A percentile compares a stretch with the other conserved stretches of the same genome.
Evolutionary conservation across 2,329 filamentous ascomycete species (phyloP).

Genomic region (Fonsecaea multimorphosa): DNA sequence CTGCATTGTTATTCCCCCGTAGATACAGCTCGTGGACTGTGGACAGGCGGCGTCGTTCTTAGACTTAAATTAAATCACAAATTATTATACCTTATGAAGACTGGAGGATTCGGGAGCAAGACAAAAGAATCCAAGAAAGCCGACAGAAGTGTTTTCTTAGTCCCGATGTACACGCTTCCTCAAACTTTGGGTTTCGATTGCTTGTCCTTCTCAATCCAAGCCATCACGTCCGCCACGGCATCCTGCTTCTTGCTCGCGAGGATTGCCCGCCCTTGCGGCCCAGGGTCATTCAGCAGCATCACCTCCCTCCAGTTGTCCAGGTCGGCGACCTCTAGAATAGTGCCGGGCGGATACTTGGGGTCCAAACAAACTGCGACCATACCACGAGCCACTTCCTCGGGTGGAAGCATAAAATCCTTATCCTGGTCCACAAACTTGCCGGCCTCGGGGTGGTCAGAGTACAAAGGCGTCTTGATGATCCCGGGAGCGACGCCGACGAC

Average conservation of each 20-base stretch:
- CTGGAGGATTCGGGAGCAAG: not conserved
- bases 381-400: slow-evolving; percentile 64
- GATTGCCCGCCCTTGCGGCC: slow-evolving; percentile 55
- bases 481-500: slow-evolving; percentile 51
- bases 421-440: slow-evolving; percentile 55
- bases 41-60: not conserved
- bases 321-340: slow-evolving; percentile 63
- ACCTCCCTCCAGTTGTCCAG: slow-evolving; percentile 56
- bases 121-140: no score
- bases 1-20: not conserved
- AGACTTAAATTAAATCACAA: not conserved
- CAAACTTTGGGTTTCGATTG: not conserved
- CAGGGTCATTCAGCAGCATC: slow-evolving; percentile 54
- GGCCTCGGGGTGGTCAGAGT: slow-evolving; percentile 67
- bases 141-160: no score
- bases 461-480: slow-evolving; percentile 65
- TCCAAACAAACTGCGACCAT: slow-evolving; percentile 63
- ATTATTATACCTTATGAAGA: not conserved
- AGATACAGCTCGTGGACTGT: not conserved
- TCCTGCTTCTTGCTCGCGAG: slow-evolving; percentile 51
- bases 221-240: slow-evolving; percentile 51
- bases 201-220: slow-evolving; percentile 15
- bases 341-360: slow-evolving; percentile 51
- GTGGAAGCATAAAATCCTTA: slow-evolving; percentile 61
- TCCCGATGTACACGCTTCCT: no score